Percentiles rank a stretch among this genome's conserved stretches.
Evolutionary conservation across 2,329 filamentous ascomycete species (phyloP).

Genomic region (Blastomyces percursus): DNA sequence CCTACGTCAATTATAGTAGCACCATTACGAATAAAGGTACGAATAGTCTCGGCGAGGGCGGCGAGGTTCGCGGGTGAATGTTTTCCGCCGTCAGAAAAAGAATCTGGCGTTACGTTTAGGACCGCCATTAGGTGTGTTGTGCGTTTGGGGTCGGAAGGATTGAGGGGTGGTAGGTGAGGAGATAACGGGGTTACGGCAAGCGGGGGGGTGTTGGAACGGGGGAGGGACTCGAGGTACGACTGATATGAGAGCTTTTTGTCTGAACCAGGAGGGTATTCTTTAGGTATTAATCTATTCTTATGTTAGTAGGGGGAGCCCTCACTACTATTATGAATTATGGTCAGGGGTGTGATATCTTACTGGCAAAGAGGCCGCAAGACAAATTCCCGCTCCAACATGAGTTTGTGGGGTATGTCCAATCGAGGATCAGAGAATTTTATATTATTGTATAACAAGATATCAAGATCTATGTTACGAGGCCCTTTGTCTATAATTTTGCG

Average conservation of each 20-base stretch:
- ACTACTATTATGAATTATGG: slow-evolving; percentile 9
- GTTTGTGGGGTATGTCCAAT: slow-evolving; percentile 71
- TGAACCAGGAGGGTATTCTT: slow-evolving; percentile 25
- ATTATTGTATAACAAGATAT: slow-evolving; percentile 74
- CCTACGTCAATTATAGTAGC: slow-evolving; percentile 85
- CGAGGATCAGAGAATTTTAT: slow-evolving; percentile 55
- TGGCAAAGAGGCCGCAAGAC: slow-evolving; percentile 72
- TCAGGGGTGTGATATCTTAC: slow-evolving; percentile 18
- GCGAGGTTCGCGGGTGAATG: slow-evolving; percentile 42
- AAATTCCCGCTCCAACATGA: slow-evolving; percentile 86
- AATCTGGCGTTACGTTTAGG: slow-evolving; percentile 88
- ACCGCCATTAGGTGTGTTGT: slow-evolving; percentile 83
- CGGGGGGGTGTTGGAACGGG: slow-evolving; percentile 27
- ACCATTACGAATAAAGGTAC: slow-evolving; percentile 53
- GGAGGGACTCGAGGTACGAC: slow-evolving; percentile 26
- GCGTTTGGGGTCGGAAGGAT: slow-evolving; percentile 44
- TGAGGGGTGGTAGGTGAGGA: slow-evolving; percentile 41
- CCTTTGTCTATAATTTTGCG: slow-evolving; percentile 85
- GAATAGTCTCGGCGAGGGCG: slow-evolving; percentile 48
- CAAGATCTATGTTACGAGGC: slow-evolving; percentile 85
- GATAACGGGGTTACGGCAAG: slow-evolving; percentile 31
- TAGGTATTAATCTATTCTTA: slow-evolving; percentile 31
- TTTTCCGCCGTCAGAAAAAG: slow-evolving; percentile 81
- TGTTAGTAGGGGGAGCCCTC: neutral
- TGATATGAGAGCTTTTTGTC: slow-evolving; percentile 24